Percentiles rank a stretch among this genome's conserved stretches.
These are phyloP conservation scores for Tylopilus plumbeoviolaceoides DNA, from an alignment of 768 basidiomycete species.

Conservation along the genomic window DNA sequence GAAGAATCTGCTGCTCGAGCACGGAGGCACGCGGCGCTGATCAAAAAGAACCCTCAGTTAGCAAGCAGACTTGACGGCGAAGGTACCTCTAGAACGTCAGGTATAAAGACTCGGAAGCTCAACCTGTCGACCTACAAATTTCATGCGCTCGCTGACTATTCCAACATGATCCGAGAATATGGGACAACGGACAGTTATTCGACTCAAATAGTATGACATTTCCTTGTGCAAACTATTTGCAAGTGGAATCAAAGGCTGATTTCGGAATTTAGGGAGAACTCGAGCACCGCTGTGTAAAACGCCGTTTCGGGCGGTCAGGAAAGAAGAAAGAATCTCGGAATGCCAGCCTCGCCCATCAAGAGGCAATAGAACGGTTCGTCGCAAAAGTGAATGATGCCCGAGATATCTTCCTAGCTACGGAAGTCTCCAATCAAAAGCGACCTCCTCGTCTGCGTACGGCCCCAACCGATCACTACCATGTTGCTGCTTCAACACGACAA, in stretches of 20 bases:
- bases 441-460: too few species aligned
- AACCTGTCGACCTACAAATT: not conserved
- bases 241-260: too few species aligned
- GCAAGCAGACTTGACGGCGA: not conserved
- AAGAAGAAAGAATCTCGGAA: constrained; percentile 23
- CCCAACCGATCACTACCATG: too few species aligned
- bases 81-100: not conserved
- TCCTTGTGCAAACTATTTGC: not conserved
- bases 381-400: constrained; percentile 4
- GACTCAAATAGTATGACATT: not conserved
- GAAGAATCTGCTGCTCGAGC: too few species aligned
- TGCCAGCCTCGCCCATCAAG: constrained; percentile 27
- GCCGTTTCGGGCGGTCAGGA: constrained; percentile 32
- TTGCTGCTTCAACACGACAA: too few species aligned
- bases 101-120: not conserved
- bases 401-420: too few species aligned
- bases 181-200: not conserved
- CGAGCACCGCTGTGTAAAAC: constrained; percentile 35
- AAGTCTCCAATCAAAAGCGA: not conserved
- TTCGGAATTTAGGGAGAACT: constrained; percentile 29
- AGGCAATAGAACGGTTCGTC: constrained; percentile 16
- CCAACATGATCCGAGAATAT: not conserved
- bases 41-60: too few species aligned
- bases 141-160: not conserved
- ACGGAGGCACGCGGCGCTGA: too few species aligned